A percentile compares a stretch with the other conserved stretches of the same genome.
phyloP scores from a whole-genome alignment of 2,329 filamentous ascomycete species.

The Balansia obtecta region DNA sequence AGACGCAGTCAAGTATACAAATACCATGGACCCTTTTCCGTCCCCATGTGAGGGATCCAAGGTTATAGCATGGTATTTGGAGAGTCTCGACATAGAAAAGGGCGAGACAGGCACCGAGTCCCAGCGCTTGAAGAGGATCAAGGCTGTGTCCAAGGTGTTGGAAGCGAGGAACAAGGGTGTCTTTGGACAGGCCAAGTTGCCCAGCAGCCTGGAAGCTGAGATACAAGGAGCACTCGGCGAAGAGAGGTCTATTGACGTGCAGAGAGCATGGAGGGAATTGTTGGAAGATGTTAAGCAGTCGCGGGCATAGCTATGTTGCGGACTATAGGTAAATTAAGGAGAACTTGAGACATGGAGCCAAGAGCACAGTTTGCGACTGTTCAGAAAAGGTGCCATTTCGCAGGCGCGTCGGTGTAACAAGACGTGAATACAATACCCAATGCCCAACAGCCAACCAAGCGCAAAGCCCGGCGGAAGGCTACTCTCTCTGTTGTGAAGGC shows the following conservation, averaged over 20 bases:
- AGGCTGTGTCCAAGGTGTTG: slow-evolving; percentile 30
- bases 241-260: slow-evolving; percentile 34
- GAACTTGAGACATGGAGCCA: background rate
- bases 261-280: slow-evolving; percentile 28
- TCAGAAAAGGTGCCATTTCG: no score
- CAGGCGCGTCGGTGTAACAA: no score
- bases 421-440: no score
- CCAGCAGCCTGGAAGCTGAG: slow-evolving; percentile 19
- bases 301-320: background rate
- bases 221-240: slow-evolving; percentile 22
- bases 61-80: slow-evolving; percentile 26
- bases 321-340: background rate
- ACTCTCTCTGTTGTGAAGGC: no score
- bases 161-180: slow-evolving; percentile 29
- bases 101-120: slow-evolving; percentile 36
- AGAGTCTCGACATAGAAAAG: slow-evolving; percentile 33
- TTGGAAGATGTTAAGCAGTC: slow-evolving; percentile 16
- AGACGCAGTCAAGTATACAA: slow-evolving; percentile 19
- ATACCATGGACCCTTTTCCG: slow-evolving; percentile 11
- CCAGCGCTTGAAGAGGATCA: slow-evolving; percentile 35
- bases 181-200: slow-evolving; percentile 22
- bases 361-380: background rate
- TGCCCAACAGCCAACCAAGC: no score
- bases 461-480: no score
- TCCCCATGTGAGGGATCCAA: slow-evolving; percentile 8